A percentile compares a stretch with the other conserved stretches of the same genome.
Conservation (phyloP, 768 basidiomycete species). For the Serendipita indica region DNA sequence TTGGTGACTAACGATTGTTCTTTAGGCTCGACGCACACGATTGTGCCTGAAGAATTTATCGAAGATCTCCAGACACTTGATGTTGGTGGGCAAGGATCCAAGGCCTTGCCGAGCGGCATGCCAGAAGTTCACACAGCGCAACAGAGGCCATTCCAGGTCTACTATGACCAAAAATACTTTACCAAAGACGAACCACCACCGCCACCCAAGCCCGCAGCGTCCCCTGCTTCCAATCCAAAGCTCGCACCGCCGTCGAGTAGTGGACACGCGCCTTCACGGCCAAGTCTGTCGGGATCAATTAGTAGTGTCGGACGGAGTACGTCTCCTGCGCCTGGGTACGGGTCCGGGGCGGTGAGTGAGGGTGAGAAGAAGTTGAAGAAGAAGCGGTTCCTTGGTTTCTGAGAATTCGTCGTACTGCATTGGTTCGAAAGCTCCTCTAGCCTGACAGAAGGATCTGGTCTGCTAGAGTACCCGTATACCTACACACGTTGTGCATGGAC, state of each 20-base stretch:
- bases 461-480: no score
- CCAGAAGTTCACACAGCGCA: conserved; percentile 18
- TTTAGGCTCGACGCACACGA: conserved; percentile 75
- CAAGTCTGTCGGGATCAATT: conserved; percentile 25
- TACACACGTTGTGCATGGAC: no score
- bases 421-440: no score
- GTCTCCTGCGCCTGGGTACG: neutral
- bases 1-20: neutral
- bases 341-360: neutral
- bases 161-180: conserved; percentile 68
- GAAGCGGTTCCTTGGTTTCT: conserved; percentile 55
- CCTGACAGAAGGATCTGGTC: no score
- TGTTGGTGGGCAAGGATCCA: conserved; percentile 71
- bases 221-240: conserved; percentile 27
- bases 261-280: conserved; percentile 34
- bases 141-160: conserved; percentile 49
- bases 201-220: conserved; percentile 24
- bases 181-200: conserved; percentile 47
- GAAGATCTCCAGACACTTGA: conserved; percentile 81
- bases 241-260: conserved; percentile 39
- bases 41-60: conserved; percentile 71
- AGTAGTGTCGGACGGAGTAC: conserved; percentile 2
- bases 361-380: conserved; percentile 45
- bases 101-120: conserved; percentile 28
- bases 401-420: conserved; percentile 9